Percentiles rank a stretch among this genome's conserved stretches.
Conservation (phyloP, 2,329 filamentous ascomycete species). For the Beauveria australis region DNA sequence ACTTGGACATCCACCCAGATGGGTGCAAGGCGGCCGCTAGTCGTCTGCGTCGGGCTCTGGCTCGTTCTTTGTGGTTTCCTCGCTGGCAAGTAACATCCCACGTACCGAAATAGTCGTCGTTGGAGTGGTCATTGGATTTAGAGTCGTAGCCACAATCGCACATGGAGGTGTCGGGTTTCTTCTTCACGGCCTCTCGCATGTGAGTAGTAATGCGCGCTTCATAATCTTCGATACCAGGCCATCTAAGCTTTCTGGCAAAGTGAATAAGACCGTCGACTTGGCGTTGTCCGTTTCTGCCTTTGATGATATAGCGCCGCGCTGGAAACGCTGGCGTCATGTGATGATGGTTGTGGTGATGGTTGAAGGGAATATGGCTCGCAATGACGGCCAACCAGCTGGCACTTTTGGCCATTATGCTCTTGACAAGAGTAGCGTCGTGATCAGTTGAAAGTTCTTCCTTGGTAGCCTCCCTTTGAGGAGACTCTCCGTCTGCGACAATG, state of each 20-base stretch:
- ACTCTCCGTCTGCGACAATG: constrained; percentile 37
- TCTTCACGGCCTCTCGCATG: constrained; percentile 33
- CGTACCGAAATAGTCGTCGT: constrained; percentile 38
- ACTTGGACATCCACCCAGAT: constrained; percentile 60
- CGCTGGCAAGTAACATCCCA: constrained; percentile 28
- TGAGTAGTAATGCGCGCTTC: constrained; percentile 41
- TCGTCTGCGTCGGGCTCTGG: constrained; percentile 39
- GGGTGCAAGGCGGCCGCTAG: constrained; percentile 50
- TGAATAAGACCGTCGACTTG: constrained; percentile 55
- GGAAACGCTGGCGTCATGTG: constrained; percentile 22
- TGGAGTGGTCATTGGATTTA: constrained; percentile 7
- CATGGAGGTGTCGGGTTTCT: constrained; percentile 17
- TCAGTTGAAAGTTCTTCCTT: constrained; percentile 1
- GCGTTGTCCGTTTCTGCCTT: constrained; percentile 46
- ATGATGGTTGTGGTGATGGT: constrained; percentile 29
- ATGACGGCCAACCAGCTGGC: constrained; percentile 49
- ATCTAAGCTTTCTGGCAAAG: constrained; percentile 54
- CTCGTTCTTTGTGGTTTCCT: constrained; percentile 21
- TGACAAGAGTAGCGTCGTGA: constrained; percentile 10
- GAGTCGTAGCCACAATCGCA: constrained; percentile 3
- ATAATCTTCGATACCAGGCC: constrained; percentile 52
- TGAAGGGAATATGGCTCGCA: constrained; percentile 44
- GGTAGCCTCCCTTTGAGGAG: neutral
- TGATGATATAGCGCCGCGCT: constrained; percentile 38
- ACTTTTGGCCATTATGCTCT: constrained; percentile 19